Evolutionary conservation across 2,329 filamentous ascomycete species (phyloP).

Genomic region (Colletotrichum endophyticum): DNA sequence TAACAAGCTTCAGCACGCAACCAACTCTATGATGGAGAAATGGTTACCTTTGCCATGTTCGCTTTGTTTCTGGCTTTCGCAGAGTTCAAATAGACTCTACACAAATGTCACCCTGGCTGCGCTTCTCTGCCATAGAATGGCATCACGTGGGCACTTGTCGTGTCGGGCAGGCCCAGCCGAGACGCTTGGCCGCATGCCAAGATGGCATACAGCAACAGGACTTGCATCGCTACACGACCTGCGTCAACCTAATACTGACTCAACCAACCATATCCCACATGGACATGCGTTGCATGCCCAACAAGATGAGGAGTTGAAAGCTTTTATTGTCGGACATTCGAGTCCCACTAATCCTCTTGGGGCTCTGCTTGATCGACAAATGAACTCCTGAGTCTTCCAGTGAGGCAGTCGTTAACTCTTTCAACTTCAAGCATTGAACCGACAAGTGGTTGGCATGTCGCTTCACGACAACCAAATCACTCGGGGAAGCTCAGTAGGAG

Average conservation of each 20-base stretch:
- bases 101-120: not conserved
- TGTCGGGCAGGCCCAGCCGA: not conserved
- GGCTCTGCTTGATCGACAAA: not conserved
- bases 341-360: not conserved
- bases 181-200: conserved; percentile 8
- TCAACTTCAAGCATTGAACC: not conserved
- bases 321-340: not conserved
- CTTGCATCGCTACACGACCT: not conserved
- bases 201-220: not conserved
- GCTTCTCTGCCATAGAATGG: not conserved
- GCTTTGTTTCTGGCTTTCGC: not conserved
- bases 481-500: not conserved
- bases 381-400: not conserved
- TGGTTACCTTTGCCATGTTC: not conserved
- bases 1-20: not conserved
- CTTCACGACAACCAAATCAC: not conserved
- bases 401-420: not conserved
- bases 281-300: not conserved
- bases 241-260: not conserved
- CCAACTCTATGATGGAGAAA: not conserved
- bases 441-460: not conserved
- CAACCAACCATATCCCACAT: not conserved
- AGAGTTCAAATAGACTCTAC: not conserved
- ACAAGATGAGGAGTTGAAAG: not conserved
- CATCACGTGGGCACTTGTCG: not conserved